Evolutionary conservation across 1,284 basidiomycete species (phyloP).

Genomic region (Leucoagaricus sp.): DNA sequence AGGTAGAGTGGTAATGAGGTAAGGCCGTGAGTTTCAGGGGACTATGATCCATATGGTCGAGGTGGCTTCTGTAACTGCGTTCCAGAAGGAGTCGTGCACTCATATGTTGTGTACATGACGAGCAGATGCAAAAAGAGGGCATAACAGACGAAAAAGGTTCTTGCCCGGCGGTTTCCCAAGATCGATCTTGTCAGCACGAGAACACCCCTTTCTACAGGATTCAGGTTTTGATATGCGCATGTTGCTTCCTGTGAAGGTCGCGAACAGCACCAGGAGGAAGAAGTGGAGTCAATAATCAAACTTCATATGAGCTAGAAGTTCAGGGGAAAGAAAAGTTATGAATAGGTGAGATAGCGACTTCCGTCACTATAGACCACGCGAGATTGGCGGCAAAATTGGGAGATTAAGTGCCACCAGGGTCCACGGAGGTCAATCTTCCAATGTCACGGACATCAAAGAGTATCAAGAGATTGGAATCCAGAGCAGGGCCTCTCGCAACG

Average conservation of each 20-base stretch:
- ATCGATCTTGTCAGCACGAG: slow-evolving; percentile 85
- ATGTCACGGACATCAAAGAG: slow-evolving; percentile 1
- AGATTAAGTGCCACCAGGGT: background rate
- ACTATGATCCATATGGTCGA: slow-evolving; percentile 34
- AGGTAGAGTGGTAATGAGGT: background rate
- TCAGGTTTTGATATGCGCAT: slow-evolving; percentile 87
- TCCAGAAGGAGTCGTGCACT: slow-evolving; percentile 57
- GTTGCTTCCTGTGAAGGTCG: slow-evolving; percentile 76
- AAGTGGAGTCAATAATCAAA: slow-evolving; percentile 6
- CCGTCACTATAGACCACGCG: background rate
- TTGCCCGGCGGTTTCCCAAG: slow-evolving; percentile 83
- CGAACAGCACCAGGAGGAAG: background rate
- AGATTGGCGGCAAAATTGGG: background rate
- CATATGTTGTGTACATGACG: slow-evolving; percentile 79
- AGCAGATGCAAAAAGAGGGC: slow-evolving; percentile 77
- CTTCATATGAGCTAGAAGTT: background rate
- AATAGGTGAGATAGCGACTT: background rate
- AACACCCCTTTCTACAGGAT: slow-evolving; percentile 88
- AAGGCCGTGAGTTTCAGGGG: background rate
- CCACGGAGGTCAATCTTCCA: background rate
- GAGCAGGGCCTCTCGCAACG: background rate
- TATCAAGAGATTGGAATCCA: slow-evolving; percentile 9
- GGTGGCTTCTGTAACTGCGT: slow-evolving; percentile 51
- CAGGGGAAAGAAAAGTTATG: background rate
- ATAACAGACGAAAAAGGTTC: slow-evolving; percentile 83